Percentiles rank a stretch among this genome's conserved stretches.
Conservation (phyloP, 805 yeast species). For the Pichia insulana region DNA sequence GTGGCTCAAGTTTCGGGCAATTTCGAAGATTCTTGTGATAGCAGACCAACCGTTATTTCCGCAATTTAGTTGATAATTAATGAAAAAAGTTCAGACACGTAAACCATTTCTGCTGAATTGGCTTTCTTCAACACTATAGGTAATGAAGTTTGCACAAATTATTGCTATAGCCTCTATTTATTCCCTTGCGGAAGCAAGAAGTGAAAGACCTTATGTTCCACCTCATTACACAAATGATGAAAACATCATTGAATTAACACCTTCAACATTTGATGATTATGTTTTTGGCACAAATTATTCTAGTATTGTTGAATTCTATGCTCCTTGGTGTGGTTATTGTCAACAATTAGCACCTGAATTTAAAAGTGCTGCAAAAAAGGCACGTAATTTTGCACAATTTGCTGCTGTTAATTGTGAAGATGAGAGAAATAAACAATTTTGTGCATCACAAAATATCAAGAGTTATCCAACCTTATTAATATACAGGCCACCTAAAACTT, state of each 20-base stretch:
- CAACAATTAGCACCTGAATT: conserved; percentile 57
- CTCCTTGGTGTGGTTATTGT: conserved; percentile 99
- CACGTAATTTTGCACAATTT: conserved; percentile 51
- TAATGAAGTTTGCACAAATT: neutral
- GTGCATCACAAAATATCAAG: conserved; percentile 53
- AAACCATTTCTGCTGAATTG: too few species aligned
- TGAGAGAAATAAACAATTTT: conserved; percentile 54
- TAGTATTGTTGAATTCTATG: conserved; percentile 79
- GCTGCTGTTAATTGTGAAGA: conserved; percentile 86
- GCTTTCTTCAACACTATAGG: too few species aligned
- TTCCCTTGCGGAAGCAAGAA: neutral
- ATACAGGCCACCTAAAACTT: conserved; percentile 70
- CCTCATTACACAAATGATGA: conserved; percentile 20
- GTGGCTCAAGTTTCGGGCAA: neutral
- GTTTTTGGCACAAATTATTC: conserved; percentile 68
- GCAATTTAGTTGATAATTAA: too few species aligned
- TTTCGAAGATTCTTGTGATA: neutral
- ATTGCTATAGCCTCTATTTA: neutral
- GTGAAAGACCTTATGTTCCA: neutral
- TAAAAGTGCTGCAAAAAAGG: conserved; percentile 51
- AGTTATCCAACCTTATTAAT: conserved; percentile 83
- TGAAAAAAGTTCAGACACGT: too few species aligned
- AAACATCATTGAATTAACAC: conserved; percentile 21
- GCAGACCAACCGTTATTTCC: neutral
- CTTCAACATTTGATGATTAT: conserved; percentile 50